Evolutionary conservation across 192 early-diverging fungal species (phyloP), one percentile per base, ranked within the genome.

Genomic region (Backusella luteola): DNA sequence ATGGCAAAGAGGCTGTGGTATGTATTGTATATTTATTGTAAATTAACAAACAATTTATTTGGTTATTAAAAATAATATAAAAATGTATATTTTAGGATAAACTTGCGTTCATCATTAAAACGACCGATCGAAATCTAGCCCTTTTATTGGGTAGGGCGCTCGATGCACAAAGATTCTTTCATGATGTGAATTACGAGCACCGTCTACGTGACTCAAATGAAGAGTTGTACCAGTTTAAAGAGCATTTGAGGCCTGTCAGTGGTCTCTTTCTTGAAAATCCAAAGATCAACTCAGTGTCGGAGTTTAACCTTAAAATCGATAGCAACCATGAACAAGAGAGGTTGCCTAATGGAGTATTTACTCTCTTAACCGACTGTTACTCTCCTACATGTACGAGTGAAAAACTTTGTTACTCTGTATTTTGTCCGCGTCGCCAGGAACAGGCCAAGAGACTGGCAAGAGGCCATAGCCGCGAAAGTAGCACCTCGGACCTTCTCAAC

Each of bases 321-420:
- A 49, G 36, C 21, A 49, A 77, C 4, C 38, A 29, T 0, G 82
- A 80, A 52, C 83, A 84, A 34, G 73, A 69, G 1, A 79, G 85
- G 69, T 59, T 88, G 2, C 90, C 93, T 41, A 93, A 90, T 71
- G 97, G 97, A 34, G 92, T 99, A 3, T 96, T 97, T 85, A 95
- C 94, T 1, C 86, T 94, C 42, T 84, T 98, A 74, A 92, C 96
- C 0, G 92, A 94, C 73, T 99, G 97, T 80, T 99, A 98, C 81
- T 97, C 96, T 19, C 93, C 95, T 0, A 97, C 95, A 0, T 98
- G 97, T 80, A 88, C 93, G 0, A 83, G 85, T 35, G 93, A 91
- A 63, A 90, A 88, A 72, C 85, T 93, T 4, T 99, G 96, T 79
- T 99, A 99, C 85, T 96, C 93, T 74, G 90, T 94, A 12, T 87